These are phyloP conservation scores for Deinandra increscens DNA, from an alignment of 129 eudicot genomes.

Conservation along the genomic window DNA sequence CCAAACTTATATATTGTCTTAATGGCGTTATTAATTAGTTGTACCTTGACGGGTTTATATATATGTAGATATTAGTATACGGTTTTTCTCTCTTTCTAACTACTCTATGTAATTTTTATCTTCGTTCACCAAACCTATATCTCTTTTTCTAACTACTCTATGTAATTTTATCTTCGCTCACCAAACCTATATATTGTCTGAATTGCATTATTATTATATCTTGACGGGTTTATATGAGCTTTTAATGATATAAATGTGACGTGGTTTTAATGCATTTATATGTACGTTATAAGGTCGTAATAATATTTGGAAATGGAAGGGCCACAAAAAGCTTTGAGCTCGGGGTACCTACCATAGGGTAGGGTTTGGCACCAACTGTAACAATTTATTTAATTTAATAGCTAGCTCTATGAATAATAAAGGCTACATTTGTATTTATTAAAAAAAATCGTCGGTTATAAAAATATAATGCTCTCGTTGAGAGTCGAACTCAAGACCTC, in stretches of 20 bases:
- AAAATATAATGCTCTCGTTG: constrained; percentile 50
- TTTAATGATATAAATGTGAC: not conserved
- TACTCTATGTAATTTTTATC: no score
- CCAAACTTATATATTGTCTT: no score
- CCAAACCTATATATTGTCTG: not conserved
- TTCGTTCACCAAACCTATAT: no score
- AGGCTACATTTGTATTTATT: not conserved
- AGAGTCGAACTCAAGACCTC: constrained; percentile 99
- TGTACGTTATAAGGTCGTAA: not conserved
- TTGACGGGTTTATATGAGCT: not conserved
- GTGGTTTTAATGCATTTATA: not conserved
- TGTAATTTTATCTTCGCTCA: no score
- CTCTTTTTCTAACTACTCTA: no score
- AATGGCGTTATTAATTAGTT: no score
- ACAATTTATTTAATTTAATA: not conserved
- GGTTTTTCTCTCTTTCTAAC: no score
- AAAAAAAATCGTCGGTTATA: not conserved
- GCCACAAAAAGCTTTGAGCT: constrained; percentile 22
- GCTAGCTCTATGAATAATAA: not conserved
- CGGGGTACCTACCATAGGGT: constrained; percentile 1
- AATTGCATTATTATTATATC: not conserved
- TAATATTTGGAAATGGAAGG: constrained; percentile 1
- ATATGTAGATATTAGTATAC: no score
- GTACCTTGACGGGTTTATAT: no score
- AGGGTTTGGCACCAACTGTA: constrained; percentile 4